Conservation (phyloP, 2,329 filamentous ascomycete genomes). For the Trichoderma sp. region DNA sequence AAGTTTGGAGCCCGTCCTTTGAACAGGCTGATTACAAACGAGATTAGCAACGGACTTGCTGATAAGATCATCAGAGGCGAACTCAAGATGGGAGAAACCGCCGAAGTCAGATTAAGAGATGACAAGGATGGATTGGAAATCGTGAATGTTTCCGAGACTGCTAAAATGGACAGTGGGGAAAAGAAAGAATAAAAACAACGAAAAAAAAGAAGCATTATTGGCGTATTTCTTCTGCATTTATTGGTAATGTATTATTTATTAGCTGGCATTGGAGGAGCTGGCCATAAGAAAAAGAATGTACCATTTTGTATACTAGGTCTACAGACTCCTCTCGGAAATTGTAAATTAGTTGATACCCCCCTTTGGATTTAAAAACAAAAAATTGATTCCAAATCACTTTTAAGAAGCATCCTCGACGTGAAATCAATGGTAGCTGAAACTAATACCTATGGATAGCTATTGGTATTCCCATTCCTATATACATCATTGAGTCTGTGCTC, state of each 20-base stretch:
- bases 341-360: slow-evolving; percentile 18
- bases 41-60: slow-evolving; percentile 84
- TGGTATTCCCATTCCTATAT: background rate
- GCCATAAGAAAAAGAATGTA: background rate
- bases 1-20: slow-evolving; percentile 87
- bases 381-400: background rate
- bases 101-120: slow-evolving; percentile 65
- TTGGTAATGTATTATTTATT: background rate
- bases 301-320: slow-evolving; percentile 1
- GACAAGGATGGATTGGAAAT: slow-evolving; percentile 59
- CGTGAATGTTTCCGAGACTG: slow-evolving; percentile 22
- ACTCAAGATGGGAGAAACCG: slow-evolving; percentile 71
- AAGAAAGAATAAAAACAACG: no score
- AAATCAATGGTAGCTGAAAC: background rate
- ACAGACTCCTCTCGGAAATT: slow-evolving; percentile 14
- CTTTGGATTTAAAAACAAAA: background rate
- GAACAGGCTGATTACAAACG: slow-evolving; percentile 83
- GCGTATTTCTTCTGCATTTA: background rate
- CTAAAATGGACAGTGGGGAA: background rate
- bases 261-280: background rate
- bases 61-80: slow-evolving; percentile 89
- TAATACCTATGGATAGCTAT: background rate
- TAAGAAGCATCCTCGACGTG: background rate
- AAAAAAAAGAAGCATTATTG: no score
- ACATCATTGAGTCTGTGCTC: background rate